Base-by-base conservation (phyloP, 805 yeast genomes). In the Maudiozyma bulderi region DNA sequence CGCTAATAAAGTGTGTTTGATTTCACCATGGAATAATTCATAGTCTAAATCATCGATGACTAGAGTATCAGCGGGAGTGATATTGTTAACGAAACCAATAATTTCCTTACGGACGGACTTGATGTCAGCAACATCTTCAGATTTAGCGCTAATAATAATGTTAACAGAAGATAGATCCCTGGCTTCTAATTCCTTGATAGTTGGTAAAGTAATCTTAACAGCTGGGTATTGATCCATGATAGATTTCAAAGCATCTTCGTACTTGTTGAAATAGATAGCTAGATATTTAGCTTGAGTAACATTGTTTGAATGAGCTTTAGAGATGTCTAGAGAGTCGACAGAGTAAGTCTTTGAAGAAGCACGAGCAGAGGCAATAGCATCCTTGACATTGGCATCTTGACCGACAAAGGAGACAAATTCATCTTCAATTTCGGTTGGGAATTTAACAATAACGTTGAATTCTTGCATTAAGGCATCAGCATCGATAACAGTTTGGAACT, bases 221-320 rank as follows among this genome's bases (percentile, higher is more conserved):
- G 65, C 70, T 46, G 70, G 71, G 52, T 69, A 58, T 14, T 63
- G 69, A 2, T 59, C 53, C 28, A 72, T 70, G 52, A 79, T 65
- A n/a, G 55, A 50, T 41, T 67, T 57, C 54, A 84, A 74, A 37
- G 70, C 62, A 33, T 35, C 77, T 30, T 75, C 50, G 50, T 78
- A 70, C 52, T 76, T 72, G 48, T 69, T 64, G 55, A 93, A 82
- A 64, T 74, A 86, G 10, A 83, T 74, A 41, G 88, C 83, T 50
- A 93, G 73, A 40, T 81, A 76, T 52, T 79, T 78, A 8, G 95
- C 96, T 59, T 93, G 98, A 14, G 71, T 64, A 47, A 78, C 61
- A 61, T 86, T 79, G 54, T 85, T 86, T 59, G 88, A 86, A 65
- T 93, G 97, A 32, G 98, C 95, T 66, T 78, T 83, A 9, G 95